Evolutionary conservation across 345 rosid genomes (phyloP).

Genomic region (Ceriops tagal): DNA sequence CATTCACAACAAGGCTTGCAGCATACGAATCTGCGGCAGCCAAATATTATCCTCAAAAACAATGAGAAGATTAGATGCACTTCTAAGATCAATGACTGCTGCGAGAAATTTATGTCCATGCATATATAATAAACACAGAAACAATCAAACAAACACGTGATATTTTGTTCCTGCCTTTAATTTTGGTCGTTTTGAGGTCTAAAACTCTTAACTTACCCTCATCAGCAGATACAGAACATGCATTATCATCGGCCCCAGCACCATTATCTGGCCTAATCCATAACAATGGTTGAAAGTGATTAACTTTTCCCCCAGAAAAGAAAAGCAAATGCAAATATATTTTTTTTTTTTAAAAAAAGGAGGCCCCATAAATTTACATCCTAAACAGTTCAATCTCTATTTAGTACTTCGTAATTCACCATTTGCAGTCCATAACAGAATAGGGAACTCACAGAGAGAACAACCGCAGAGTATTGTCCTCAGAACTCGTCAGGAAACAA

Average conservation of each 20-base stretch:
- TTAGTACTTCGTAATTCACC: background rate
- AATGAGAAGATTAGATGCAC: background rate
- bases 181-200: background rate
- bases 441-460: constrained; percentile 55
- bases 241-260: constrained; percentile 20
- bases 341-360: background rate
- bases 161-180: background rate
- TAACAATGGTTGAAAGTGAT: constrained; percentile 1
- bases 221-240: constrained; percentile 25
- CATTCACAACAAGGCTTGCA: constrained; percentile 57
- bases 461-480: constrained; percentile 69
- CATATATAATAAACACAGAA: background rate
- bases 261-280: constrained; percentile 47
- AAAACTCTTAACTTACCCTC: constrained; percentile 32
- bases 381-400: background rate
- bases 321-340: too few relatives aligned
- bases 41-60: constrained; percentile 6
- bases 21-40: constrained; percentile 63
- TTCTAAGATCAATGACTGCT: too few relatives aligned
- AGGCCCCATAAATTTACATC: background rate
- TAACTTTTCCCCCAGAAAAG: background rate
- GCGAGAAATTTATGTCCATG: too few relatives aligned
- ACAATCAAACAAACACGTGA: background rate
- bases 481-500: constrained; percentile 70
- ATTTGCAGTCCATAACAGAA: background rate